Evolutionary conservation across 2,329 filamentous ascomycete species (phyloP), one percentile per base, ranked within the genome.

Genomic region (Cladosporium colombiae): DNA sequence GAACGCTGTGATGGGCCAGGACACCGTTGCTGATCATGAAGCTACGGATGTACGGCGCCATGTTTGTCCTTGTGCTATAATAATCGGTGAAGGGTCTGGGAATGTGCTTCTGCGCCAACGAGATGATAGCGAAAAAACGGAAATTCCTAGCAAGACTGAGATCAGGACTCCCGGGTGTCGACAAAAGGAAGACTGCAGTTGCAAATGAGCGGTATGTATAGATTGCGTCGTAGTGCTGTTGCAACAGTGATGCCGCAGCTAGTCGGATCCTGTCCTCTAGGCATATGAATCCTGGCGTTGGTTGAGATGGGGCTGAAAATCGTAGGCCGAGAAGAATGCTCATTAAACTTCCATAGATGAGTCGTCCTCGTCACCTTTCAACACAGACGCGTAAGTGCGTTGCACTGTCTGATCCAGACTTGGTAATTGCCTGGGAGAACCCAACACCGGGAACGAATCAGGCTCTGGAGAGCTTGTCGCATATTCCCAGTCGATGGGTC

Each of bases 381-480:
- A 35, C n/a, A 59, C 56, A 44, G 56, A 59, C 56, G 56, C 56
- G 56, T 59, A 59, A 29, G 33, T 31, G 1, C 56, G 56, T 59
- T 59, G 56, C 21, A 29, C 37, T n/a, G n/a, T 46, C 23, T 23
- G 35, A 46, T 31, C 56, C 37, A 29, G 56, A 3, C 16, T 25
- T 13, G 27, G 23, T n/a, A 25, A 16, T 46, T 59, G 56, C 23
- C 46, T 37, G 8, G 33, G n/a, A 2, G 37, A n/a, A n/a, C 35
- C 35, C 35, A 35, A 46, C 3, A 37, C 18, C 40, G 40, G 40
- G n/a, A 46, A 46, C 25, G 35, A 29, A 46, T 25, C 33, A 13
- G 61, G 61, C 21, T 63, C 61, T 33, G 61, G 61, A 62, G 79
- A 77, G 23, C 60, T 62, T 18, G 31, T 55, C 21, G 8, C 55